phyloP scores from a whole-genome alignment of 208 protist species.

The Trypanosoma brucei region DNA sequence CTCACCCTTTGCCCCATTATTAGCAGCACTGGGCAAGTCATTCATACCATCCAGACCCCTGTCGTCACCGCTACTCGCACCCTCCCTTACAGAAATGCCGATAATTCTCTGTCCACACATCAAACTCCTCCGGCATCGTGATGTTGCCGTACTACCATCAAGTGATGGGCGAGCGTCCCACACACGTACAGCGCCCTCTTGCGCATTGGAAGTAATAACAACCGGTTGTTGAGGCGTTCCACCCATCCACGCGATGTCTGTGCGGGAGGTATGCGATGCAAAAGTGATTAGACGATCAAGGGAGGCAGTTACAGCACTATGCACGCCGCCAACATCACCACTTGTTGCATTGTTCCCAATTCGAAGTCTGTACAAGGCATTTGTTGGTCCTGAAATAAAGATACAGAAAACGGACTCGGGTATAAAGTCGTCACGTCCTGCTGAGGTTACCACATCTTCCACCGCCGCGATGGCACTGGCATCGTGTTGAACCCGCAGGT shows the following conservation, averaged over 20 bases:
- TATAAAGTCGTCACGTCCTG: neutral
- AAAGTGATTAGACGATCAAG: constrained; percentile 64
- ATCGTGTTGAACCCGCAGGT: constrained; percentile 42
- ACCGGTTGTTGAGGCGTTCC: constrained; percentile 3
- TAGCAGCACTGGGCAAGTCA: constrained; percentile 17
- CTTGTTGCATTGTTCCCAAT: constrained; percentile 4
- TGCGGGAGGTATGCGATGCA: constrained; percentile 58
- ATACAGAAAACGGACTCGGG: constrained; percentile 29
- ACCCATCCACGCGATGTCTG: constrained; percentile 67
- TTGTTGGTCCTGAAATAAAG: constrained; percentile 57
- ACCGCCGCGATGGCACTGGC: constrained; percentile 45
- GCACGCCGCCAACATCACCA: neutral
- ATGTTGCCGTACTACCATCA: constrained; percentile 5
- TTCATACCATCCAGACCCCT: no score
- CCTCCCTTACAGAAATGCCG: constrained; percentile 45
- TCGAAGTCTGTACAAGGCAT: constrained; percentile 39
- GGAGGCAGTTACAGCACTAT: neutral
- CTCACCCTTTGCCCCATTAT: neutral
- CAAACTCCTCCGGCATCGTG: constrained; percentile 69
- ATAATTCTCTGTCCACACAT: constrained; percentile 76
- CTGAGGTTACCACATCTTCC: neutral
- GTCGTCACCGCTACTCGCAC: constrained; percentile 1
- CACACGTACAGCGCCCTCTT: constrained; percentile 66
- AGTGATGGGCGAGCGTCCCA: constrained; percentile 49
- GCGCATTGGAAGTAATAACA: constrained; percentile 56